Base-by-base conservation (phyloP, 768 basidiomycete species). In the Russula emetica region DNA sequence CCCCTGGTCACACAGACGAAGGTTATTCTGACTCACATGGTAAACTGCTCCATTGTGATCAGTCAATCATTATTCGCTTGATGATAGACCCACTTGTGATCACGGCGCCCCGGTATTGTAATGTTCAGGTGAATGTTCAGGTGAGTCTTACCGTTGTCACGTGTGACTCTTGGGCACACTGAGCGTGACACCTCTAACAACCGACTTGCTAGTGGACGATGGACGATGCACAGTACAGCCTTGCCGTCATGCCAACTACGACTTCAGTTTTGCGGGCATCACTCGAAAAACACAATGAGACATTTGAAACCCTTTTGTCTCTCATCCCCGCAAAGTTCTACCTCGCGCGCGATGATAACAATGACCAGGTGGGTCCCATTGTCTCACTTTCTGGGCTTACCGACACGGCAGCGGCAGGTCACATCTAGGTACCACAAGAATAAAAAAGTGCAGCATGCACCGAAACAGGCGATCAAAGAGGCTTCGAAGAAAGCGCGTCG, bases 291-390 rank as follows among this genome's bases (percentile, higher is more conserved):
- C 94, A 97, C 76, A 97, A 98, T 72, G 83, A 83, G 30, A 84
- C 86, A 0, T 98, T 99, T 69, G 92, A 94, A 71, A 78, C 84
- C 0, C 78, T 98, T 5, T 78, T 97, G 2, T 84, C 80, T 45
- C 82, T 97, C 52, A 97, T 98, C 60, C 96, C 96, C 0, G 82
- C 94, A 6, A 88, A 88, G 77, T 93, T 90, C 73, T 98, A 98
- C 75, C 78, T 97, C 55, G 82, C 84, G 2, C 80, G 78, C 45
- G 87, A 89, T 22, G 82, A 83, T 51, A 77, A 78, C 1, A 84
- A 87, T 56, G 87, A 88, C 64, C 84, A 87, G 80, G 90, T 87
- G 56, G 86, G 56, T 47, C 9, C 20, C 24, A 62, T 47, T 40
- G 45, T 11, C 44, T 18, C 22, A 3, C 34, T 18, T 11, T 28